Evolutionary conservation across 2,329 filamentous ascomycete species (phyloP).

Genomic region (Orbilia blumenaviensis): DNA sequence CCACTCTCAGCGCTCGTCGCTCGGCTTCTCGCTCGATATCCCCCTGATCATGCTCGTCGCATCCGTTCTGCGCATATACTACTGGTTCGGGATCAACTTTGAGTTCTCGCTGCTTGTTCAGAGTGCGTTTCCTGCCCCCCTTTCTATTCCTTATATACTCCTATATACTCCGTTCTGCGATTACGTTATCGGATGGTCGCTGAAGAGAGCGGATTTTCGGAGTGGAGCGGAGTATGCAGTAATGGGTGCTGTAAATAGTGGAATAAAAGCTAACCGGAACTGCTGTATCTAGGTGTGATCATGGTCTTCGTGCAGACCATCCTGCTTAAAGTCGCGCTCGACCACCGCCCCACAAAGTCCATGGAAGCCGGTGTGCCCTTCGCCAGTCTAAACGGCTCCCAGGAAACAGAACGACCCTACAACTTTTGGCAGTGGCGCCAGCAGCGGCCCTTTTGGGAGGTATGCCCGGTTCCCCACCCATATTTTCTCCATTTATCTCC

Average conservation of each 20-base stretch:
- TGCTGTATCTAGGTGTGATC: conserved; percentile 62
- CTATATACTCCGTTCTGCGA: too few species aligned
- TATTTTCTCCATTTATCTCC: not conserved
- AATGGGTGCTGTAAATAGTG: too few species aligned
- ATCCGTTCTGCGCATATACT: conserved; percentile 74
- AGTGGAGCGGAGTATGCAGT: too few species aligned
- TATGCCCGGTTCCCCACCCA: not conserved
- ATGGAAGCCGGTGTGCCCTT: conserved; percentile 58
- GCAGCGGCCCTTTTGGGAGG: conserved; percentile 69
- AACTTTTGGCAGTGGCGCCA: conserved; percentile 56
- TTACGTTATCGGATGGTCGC: too few species aligned
- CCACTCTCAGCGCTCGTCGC: conserved; percentile 71
- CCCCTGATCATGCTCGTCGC: conserved; percentile 77
- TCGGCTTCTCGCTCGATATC: conserved; percentile 73
- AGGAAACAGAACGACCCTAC: conserved; percentile 47
- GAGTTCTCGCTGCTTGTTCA: conserved; percentile 72
- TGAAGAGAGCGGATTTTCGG: too few species aligned
- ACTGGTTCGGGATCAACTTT: conserved; percentile 74
- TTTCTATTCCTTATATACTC: not conserved
- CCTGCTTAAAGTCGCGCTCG: conserved; percentile 74
- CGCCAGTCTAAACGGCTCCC: not conserved
- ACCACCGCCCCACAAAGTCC: conserved; percentile 71
- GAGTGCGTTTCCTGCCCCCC: conserved; percentile 62
- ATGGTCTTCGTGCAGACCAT: conserved; percentile 72
- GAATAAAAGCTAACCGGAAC: too few species aligned